A percentile compares a stretch with the other conserved stretches of the same genome.
Evolutionary conservation across 2,329 filamentous ascomycete species (phyloP).

Genomic region (Arthrobotrys conoides): DNA sequence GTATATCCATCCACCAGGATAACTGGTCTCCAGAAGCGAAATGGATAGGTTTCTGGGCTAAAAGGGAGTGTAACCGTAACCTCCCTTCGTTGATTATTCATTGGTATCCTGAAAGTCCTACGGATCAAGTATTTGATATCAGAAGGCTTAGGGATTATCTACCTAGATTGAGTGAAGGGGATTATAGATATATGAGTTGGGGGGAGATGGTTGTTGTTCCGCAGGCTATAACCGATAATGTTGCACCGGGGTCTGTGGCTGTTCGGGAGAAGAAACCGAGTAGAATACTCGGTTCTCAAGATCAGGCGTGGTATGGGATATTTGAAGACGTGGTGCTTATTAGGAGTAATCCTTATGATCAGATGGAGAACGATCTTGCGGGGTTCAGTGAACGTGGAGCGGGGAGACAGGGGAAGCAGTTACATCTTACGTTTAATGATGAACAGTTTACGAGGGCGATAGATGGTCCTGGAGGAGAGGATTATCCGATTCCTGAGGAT

Average conservation of each 20-base stretch:
- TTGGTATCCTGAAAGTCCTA: not conserved
- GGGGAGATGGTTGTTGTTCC: not conserved
- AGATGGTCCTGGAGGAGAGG: not conserved
- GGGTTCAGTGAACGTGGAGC: not conserved
- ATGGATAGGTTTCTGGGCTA: conserved; percentile 10
- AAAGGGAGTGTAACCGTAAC: not conserved
- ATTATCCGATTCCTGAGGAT: not conserved
- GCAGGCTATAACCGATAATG: not conserved
- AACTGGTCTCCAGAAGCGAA: not conserved
- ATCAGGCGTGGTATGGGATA: conserved; percentile 1
- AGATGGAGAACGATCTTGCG: not conserved
- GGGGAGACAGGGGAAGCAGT: not conserved
- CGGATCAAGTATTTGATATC: conserved; percentile 2
- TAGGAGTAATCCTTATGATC: not conserved
- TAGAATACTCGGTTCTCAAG: not conserved
- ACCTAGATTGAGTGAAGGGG: not conserved
- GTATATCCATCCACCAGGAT: conserved; percentile 6
- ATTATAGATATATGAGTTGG: conserved; percentile 4
- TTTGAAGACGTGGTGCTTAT: not conserved
- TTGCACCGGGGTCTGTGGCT: not conserved
- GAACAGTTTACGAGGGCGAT: not conserved
- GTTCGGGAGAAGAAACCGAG: not conserved
- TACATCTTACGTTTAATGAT: not conserved
- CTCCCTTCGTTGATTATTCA: conserved; percentile 6
- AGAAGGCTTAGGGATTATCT: not conserved